Conservation (phyloP, 192 early-diverging fungal species). For the Backusella luteola region DNA sequence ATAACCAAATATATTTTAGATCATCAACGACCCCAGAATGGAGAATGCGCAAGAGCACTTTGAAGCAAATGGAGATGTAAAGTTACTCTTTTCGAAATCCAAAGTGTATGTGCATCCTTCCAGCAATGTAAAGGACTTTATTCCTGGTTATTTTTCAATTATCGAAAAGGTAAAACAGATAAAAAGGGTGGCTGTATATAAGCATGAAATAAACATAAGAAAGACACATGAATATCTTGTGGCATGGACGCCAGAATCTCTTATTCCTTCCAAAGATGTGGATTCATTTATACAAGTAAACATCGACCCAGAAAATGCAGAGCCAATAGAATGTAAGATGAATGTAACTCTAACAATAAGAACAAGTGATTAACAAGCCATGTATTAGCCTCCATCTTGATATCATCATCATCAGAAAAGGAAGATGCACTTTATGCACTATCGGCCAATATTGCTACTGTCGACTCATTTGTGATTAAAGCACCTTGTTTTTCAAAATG, state of each 20-base stretch:
- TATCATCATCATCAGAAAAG: constrained; percentile 15
- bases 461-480: constrained; percentile 62
- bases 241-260: constrained; percentile 71
- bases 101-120: constrained; percentile 75
- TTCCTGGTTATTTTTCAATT: constrained; percentile 67
- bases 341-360: not conserved
- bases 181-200: not conserved
- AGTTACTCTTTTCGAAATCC: constrained; percentile 63
- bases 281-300: constrained; percentile 64
- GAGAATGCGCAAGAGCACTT: not conserved
- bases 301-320: constrained; percentile 43
- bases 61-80: not conserved
- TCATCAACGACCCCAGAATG: constrained; percentile 10
- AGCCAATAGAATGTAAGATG: constrained; percentile 3
- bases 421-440: constrained; percentile 56
- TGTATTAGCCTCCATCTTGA: not conserved
- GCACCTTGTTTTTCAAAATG: constrained; percentile 68
- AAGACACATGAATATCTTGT: constrained; percentile 53
- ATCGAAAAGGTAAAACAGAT: constrained; percentile 50
- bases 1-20: not conserved
- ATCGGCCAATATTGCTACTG: constrained; percentile 53
- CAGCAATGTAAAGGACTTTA: constrained; percentile 53
- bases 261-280: constrained; percentile 55
- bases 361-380: not conserved
- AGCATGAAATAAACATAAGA: not conserved